phyloP scores from a whole-genome alignment of 495 filamentous ascomycete species.

The Aspergillus asperescens region DNA sequence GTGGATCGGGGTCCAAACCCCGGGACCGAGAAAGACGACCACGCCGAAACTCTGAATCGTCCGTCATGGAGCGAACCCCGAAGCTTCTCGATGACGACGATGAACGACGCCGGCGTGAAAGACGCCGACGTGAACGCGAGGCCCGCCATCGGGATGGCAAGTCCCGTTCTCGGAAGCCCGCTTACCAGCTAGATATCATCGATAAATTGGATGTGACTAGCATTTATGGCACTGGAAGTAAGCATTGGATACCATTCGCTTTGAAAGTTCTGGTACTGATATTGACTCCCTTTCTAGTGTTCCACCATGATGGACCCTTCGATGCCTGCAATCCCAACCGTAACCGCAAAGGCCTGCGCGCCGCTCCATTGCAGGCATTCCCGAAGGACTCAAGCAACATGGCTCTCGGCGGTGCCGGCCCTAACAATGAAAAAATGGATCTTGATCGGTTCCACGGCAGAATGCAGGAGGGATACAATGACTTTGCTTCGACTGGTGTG shows the following conservation, averaged over 20 bases:
- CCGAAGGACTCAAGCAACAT: conserved; percentile 89
- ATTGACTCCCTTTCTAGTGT: conserved; percentile 54
- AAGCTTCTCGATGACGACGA: conserved; percentile 65
- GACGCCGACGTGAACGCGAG: conserved; percentile 64
- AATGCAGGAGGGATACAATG: conserved; percentile 77
- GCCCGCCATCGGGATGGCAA: conserved; percentile 55
- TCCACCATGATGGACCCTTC: conserved; percentile 98
- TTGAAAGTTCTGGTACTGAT: conserved; percentile 4
- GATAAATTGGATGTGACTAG: conserved; percentile 97
- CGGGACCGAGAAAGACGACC: conserved; percentile 46
- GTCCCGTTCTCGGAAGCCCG: conserved; percentile 40
- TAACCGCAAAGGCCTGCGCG: conserved; percentile 75
- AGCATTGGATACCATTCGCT: conserved; percentile 34
- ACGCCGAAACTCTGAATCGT: conserved; percentile 92
- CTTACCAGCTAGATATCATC: conserved; percentile 80
- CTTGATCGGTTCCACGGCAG: conserved; percentile 77
- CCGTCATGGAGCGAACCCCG: conserved; percentile 61
- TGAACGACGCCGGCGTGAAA: conserved; percentile 68
- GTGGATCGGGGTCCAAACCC: conserved; percentile 21
- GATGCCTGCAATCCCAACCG: conserved; percentile 96
- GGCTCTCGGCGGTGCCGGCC: conserved; percentile 80
- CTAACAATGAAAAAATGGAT: conserved; percentile 75
- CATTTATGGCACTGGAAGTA: conserved; percentile 92
- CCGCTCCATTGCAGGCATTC: conserved; percentile 95
- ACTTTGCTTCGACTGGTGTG: conserved; percentile 52